Evolutionary conservation across 2,329 filamentous ascomycete genomes (phyloP).

Genomic region (Hypoxylon sp.): DNA sequence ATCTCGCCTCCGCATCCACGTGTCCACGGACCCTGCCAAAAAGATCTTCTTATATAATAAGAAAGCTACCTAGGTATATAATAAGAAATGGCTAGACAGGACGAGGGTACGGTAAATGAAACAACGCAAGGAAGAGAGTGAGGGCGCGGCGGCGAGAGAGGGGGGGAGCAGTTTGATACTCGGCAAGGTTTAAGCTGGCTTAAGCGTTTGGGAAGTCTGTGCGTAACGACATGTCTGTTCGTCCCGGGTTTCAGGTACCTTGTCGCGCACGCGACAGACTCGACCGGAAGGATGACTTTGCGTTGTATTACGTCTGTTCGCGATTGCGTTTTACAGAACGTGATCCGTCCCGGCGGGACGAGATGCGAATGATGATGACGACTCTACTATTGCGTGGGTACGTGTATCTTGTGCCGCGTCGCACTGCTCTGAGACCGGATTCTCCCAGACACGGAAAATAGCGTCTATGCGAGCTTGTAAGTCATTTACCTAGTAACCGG

Average conservation of each 20-base stretch:
- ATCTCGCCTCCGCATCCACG: conserved; percentile 36
- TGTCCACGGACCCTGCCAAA: conserved; percentile 2
- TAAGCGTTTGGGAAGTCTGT: conserved; percentile 20
- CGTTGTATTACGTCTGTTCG: conserved; percentile 29
- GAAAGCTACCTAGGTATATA: not conserved
- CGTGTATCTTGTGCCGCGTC: conserved; percentile 4
- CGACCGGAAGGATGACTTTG: not conserved
- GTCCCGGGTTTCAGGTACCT: conserved; percentile 33
- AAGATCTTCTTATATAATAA: not conserved
- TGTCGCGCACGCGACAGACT: conserved; percentile 7
- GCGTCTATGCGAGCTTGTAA: conserved; percentile 18
- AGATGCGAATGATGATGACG: conserved; percentile 4
- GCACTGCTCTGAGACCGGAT: conserved; percentile 35
- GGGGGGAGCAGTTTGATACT: not conserved
- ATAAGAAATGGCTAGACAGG: not conserved
- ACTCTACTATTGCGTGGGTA: not conserved
- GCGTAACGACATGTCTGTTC: conserved; percentile 31
- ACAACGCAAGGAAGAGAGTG: conserved; percentile 22
- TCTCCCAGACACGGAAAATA: conserved; percentile 6
- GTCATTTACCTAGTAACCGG: not conserved
- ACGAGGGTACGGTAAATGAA: conserved; percentile 17
- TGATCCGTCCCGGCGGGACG: conserved; percentile 29
- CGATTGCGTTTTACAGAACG: conserved; percentile 21
- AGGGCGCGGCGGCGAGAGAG: not conserved
- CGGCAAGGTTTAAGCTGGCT: conserved; percentile 1